phyloP scores from a whole-genome alignment of 768 basidiomycete genomes.

The Trametopsis cervina region DNA sequence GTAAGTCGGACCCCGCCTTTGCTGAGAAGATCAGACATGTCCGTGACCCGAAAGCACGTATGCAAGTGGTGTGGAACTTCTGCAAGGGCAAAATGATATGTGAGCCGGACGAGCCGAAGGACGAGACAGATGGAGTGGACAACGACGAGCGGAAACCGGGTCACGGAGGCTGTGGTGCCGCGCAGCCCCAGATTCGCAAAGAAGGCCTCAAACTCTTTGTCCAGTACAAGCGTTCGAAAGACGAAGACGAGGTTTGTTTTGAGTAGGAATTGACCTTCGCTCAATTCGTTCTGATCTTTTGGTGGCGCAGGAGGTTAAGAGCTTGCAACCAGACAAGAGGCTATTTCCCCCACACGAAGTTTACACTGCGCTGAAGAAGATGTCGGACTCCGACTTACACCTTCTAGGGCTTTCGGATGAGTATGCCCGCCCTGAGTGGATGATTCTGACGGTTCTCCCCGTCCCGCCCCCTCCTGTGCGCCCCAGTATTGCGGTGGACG shows the following conservation, averaged over 20 bases:
- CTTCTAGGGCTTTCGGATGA: conserved; percentile 90
- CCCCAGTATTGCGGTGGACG: conserved; percentile 95
- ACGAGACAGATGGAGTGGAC: conserved; percentile 68
- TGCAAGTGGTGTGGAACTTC: conserved; percentile 78
- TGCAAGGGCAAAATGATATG: conserved; percentile 88
- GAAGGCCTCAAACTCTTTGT: conserved; percentile 93
- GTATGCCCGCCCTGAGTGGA: conserved; percentile 98
- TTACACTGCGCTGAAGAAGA: conserved; percentile 95
- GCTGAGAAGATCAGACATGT: conserved; percentile 83
- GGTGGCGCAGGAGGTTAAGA: conserved; percentile 68
- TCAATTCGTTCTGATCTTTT: not conserved
- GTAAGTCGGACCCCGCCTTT: conserved; percentile 80
- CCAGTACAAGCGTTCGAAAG: conserved; percentile 91
- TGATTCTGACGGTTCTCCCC: conserved; percentile 97
- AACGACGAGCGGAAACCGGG: conserved; percentile 76
- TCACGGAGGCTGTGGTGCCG: conserved; percentile 95
- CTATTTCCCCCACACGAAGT: conserved; percentile 80
- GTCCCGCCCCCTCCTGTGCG: conserved; percentile 98
- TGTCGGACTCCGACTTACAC: conserved; percentile 81
- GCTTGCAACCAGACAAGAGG: conserved; percentile 75
- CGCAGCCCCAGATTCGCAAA: conserved; percentile 85
- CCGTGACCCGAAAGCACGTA: conserved; percentile 79
- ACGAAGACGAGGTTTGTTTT: conserved; percentile 85
- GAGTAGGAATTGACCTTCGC: conserved; percentile 3
- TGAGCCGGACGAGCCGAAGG: conserved; percentile 84